Evolutionary conservation across 1,284 basidiomycete species (phyloP).

Genomic region (Marasmius fiardii): DNA sequence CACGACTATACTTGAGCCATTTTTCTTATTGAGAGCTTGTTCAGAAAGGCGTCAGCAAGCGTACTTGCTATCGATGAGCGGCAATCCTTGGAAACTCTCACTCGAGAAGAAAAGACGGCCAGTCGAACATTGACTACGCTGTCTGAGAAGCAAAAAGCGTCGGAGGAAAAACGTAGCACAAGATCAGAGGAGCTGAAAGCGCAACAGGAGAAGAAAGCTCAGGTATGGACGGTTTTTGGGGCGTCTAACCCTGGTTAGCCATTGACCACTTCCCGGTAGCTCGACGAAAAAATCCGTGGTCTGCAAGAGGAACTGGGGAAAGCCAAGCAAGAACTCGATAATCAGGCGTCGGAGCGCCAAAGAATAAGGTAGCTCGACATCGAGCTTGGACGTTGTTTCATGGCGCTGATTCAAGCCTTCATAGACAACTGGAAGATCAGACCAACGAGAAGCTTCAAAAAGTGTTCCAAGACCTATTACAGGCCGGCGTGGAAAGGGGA

Average conservation of each 20-base stretch:
- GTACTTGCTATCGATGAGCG: constrained; percentile 84
- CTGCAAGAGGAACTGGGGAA: constrained; percentile 53
- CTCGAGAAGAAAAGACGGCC: constrained; percentile 80
- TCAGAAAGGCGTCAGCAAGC: constrained; percentile 76
- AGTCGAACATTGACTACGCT: constrained; percentile 66
- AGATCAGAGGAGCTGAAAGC: constrained; percentile 58
- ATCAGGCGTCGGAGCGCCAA: constrained; percentile 70
- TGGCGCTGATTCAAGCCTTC: constrained; percentile 6
- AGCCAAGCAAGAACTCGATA: constrained; percentile 70
- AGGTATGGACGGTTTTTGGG: constrained; percentile 41
- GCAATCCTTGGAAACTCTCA: constrained; percentile 78
- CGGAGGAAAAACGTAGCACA: constrained; percentile 59
- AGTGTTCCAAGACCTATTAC: constrained; percentile 81
- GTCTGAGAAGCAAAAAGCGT: constrained; percentile 63
- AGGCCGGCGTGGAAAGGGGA: constrained; percentile 83
- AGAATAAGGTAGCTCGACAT: constrained; percentile 37
- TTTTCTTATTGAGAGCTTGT: constrained; percentile 1
- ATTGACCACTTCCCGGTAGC: constrained; percentile 35
- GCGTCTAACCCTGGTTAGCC: background rate
- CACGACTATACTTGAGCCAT: background rate
- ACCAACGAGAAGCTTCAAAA: constrained; percentile 88
- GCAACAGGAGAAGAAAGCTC: constrained; percentile 55
- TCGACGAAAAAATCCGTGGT: constrained; percentile 55
- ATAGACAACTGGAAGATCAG: constrained; percentile 85
- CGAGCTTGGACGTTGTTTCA: background rate